Percentiles rank a stretch among this genome's conserved stretches.
Evolutionary conservation across 1,284 basidiomycete genomes (phyloP).

Genomic region (Apiotrichum laibachii): DNA sequence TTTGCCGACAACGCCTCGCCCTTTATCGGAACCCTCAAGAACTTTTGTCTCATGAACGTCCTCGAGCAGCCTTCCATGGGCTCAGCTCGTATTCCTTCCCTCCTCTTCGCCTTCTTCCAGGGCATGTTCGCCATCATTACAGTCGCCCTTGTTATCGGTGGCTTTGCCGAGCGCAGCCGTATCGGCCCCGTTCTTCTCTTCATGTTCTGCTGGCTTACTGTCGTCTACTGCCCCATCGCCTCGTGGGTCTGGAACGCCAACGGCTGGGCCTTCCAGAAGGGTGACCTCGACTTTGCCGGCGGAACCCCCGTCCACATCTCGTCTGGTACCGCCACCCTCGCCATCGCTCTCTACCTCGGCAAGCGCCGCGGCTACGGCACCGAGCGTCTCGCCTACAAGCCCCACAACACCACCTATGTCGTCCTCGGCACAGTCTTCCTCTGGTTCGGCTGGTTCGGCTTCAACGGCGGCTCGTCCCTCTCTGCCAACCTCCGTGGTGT

Average conservation of each 20-base stretch:
- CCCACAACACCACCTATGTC: conserved; percentile 79
- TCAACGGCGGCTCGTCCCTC: conserved; percentile 69
- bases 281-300: conserved; percentile 90
- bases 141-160: conserved; percentile 73
- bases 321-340: conserved; percentile 85
- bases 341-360: conserved; percentile 89
- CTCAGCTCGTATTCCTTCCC: conserved; percentile 67
- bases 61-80: conserved; percentile 70
- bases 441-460: conserved; percentile 98
- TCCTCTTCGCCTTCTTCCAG: conserved; percentile 77
- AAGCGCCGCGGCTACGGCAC: conserved; percentile 87
- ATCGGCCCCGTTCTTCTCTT: conserved; percentile 85
- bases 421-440: conserved; percentile 89
- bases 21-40: conserved; percentile 58
- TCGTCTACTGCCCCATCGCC: conserved; percentile 90
- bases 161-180: conserved; percentile 84
- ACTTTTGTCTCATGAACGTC: conserved; percentile 82
- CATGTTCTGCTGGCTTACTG: conserved; percentile 84
- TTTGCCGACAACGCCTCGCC: conserved; percentile 51
- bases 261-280: conserved; percentile 77
- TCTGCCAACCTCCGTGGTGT: conserved; percentile 83
- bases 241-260: conserved; percentile 92
- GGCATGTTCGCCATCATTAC: conserved; percentile 57
- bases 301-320: conserved; percentile 92
- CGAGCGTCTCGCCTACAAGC: conserved; percentile 80